Evolutionary conservation across 78 protist genomes (phyloP).

Genomic region (Dictyostelium intermedium): DNA sequence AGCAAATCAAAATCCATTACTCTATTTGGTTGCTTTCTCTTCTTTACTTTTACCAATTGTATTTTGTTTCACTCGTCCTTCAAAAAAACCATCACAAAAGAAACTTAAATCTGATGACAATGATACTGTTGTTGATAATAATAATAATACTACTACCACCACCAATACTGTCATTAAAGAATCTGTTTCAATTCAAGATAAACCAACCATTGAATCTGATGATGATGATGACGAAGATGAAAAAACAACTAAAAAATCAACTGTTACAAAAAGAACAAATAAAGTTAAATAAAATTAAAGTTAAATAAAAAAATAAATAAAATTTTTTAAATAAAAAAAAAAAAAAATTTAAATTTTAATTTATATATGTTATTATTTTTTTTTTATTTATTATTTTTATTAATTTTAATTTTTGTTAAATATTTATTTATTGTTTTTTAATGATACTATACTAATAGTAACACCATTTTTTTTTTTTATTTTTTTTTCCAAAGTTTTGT

Average conservation of each 20-base stretch:
- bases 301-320: background rate
- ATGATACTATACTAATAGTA: background rate
- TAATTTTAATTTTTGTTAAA: background rate
- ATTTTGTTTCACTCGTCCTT: constrained; percentile 7
- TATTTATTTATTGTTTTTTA: too few relatives aligned
- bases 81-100: background rate
- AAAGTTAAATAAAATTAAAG: constrained; percentile 12
- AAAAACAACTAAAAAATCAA: background rate
- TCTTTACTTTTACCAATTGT: constrained; percentile 37
- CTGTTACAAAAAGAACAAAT: background rate
- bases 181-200: background rate
- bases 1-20: constrained; percentile 49
- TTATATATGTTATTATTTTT: too few relatives aligned
- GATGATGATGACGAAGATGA: background rate
- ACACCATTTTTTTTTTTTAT: background rate
- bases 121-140: background rate
- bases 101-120: background rate
- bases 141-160: background rate
- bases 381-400: background rate
- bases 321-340: background rate
- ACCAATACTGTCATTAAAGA: background rate
- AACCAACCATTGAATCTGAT: constrained; percentile 8
- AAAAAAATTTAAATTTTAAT: too few relatives aligned
- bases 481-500: background rate
- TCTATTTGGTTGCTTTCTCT: background rate